These are phyloP conservation scores for Kwoniella pini DNA, from an alignment of 768 basidiomycete species.

Conservation along the genomic window DNA sequence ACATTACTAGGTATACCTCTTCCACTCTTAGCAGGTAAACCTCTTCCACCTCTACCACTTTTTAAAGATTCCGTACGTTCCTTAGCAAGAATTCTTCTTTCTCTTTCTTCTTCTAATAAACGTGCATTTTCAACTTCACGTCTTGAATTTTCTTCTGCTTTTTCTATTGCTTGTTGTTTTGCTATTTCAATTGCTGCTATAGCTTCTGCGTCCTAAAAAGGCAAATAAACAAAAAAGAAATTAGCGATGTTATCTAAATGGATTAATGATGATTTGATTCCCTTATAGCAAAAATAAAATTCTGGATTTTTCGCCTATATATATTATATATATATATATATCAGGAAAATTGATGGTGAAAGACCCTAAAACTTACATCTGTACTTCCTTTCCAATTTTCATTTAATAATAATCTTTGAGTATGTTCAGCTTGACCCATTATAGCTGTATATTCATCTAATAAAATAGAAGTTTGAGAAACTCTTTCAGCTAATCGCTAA, in stretches of 20 bases:
- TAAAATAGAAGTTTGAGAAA: constrained; percentile 49
- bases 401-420: constrained; percentile 53
- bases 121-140: constrained; percentile 22
- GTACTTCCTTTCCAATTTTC: constrained; percentile 51
- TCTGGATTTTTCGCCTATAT: too few species aligned
- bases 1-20: neutral
- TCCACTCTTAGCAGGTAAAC: constrained; percentile 10
- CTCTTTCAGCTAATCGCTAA: constrained; percentile 40
- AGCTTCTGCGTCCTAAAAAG: constrained; percentile 20
- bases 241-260: too few species aligned
- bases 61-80: neutral
- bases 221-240: neutral
- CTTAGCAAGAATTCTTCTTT: constrained; percentile 11
- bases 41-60: constrained; percentile 19
- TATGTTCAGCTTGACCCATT: constrained; percentile 55
- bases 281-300: too few species aligned
- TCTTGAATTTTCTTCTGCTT: constrained; percentile 20
- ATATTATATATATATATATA: neutral
- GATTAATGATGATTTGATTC: too few species aligned
- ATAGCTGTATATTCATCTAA: constrained; percentile 55
- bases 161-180: constrained; percentile 8
- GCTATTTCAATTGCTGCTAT: constrained; percentile 12
- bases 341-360: neutral
- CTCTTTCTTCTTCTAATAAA: constrained; percentile 24
- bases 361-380: constrained; percentile 38